Percentiles rank a stretch among this genome's conserved stretches.
Evolutionary conservation across 306 rosid species (phyloP).

Genomic region (Sicyos baderoa): DNA sequence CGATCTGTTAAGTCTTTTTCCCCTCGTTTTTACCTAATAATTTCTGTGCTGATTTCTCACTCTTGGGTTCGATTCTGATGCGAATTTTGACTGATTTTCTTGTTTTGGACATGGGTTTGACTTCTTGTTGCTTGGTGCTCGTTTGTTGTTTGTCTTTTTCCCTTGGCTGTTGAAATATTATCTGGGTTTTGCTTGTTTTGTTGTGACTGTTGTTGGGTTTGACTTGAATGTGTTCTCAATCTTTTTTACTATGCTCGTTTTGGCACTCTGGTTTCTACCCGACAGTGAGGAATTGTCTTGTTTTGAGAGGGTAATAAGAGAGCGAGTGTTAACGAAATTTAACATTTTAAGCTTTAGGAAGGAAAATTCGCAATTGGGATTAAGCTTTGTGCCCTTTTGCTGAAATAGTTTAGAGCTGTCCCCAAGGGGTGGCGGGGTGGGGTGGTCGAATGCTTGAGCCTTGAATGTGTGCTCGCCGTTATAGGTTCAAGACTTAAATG

Average conservation of each 20-base stretch:
- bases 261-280: no score
- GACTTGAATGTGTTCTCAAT: not conserved
- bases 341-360: not conserved
- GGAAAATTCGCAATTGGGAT: not conserved
- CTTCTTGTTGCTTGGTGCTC: not conserved
- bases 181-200: constrained; percentile 11
- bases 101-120: constrained; percentile 12
- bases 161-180: not conserved
- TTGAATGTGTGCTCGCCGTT: no score
- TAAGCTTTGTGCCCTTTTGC: not conserved
- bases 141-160: constrained; percentile 4
- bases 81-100: not conserved
- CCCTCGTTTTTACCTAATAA: not conserved
- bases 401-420: not conserved
- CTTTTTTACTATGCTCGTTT: not conserved
- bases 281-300: not conserved
- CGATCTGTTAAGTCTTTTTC: constrained; percentile 5
- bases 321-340: not conserved
- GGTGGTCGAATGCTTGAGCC: no score
- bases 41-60: not conserved
- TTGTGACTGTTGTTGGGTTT: constrained; percentile 1
- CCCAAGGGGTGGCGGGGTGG: no score
- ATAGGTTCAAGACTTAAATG: no score
- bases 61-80: not conserved
- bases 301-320: not conserved